Evolutionary conservation across 202 grass and related monocot species (phyloP).

Genomic region (Carex arenaria): DNA sequence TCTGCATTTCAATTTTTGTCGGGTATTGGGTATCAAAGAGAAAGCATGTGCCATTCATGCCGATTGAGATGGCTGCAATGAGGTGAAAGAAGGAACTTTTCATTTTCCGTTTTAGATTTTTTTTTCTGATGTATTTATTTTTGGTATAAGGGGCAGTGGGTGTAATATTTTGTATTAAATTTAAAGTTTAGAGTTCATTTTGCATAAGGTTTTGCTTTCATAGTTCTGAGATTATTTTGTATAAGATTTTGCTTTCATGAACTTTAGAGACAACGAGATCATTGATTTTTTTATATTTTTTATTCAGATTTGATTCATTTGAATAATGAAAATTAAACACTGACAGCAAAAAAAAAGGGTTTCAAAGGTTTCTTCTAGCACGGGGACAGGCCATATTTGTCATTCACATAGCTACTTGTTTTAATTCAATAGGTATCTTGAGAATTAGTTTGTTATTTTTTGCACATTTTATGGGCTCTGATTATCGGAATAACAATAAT

Average conservation of each 20-base stretch:
- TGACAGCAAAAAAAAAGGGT: background rate
- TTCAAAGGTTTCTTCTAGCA: background rate
- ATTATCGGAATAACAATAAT: no score
- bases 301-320: background rate
- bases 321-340: background rate
- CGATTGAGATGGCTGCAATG: slow-evolving; percentile 37
- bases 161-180: background rate
- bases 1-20: slow-evolving; percentile 66
- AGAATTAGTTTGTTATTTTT: background rate
- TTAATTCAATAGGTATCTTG: background rate
- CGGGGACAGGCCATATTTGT: background rate
- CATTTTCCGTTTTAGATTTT: background rate
- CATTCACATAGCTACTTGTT: background rate
- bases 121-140: background rate
- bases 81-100: background rate
- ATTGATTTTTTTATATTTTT: background rate
- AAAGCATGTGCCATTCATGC: slow-evolving; percentile 60
- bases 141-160: background rate
- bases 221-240: background rate
- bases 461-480: background rate
- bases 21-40: slow-evolving; percentile 77
- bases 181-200: no score
- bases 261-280: background rate
- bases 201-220: no score
- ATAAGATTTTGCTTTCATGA: background rate